Conservation (phyloP, 2,329 filamentous ascomycete species). For the Blastomyces percursus region DNA sequence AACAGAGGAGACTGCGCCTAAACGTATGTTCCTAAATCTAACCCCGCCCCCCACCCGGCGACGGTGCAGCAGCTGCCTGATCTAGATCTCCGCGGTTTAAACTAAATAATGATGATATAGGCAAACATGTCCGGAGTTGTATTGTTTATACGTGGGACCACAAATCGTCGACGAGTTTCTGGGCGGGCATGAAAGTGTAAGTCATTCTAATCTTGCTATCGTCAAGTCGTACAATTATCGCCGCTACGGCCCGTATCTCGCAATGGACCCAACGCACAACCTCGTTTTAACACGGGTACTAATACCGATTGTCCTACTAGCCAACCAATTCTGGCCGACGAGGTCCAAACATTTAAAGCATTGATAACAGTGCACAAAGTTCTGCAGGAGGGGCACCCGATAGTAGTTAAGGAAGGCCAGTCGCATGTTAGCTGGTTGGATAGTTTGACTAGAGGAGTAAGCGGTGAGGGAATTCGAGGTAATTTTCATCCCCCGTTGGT, state of each 20-base stretch:
- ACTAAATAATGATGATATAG: slow-evolving; percentile 27
- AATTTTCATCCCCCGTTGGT: slow-evolving; percentile 16
- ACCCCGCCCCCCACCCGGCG: slow-evolving; percentile 3
- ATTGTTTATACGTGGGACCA: slow-evolving; percentile 99
- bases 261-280: neutral
- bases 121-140: slow-evolving; percentile 93
- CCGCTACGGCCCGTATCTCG: neutral
- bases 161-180: slow-evolving; percentile 88
- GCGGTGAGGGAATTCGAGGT: slow-evolving; percentile 77
- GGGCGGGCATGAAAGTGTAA: slow-evolving; percentile 97
- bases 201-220: slow-evolving; percentile 25
- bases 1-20: slow-evolving; percentile 54
- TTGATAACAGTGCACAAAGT: slow-evolving; percentile 97
- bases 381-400: slow-evolving; percentile 87
- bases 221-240: neutral
- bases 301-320: slow-evolving; percentile 37
- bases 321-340: slow-evolving; percentile 95
- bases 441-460: slow-evolving; percentile 65
- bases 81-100: slow-evolving; percentile 70
- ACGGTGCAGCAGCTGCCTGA: slow-evolving; percentile 43
- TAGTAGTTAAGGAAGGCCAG: slow-evolving; percentile 78
- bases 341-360: slow-evolving; percentile 98
- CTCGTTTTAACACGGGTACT: neutral
- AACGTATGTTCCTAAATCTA: slow-evolving; percentile 40
- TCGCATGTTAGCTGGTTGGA: slow-evolving; percentile 84